These are phyloP conservation scores for Colletotrichum sp. DNA, from an alignment of 2,329 filamentous ascomycete genomes.

Conservation along the genomic window DNA sequence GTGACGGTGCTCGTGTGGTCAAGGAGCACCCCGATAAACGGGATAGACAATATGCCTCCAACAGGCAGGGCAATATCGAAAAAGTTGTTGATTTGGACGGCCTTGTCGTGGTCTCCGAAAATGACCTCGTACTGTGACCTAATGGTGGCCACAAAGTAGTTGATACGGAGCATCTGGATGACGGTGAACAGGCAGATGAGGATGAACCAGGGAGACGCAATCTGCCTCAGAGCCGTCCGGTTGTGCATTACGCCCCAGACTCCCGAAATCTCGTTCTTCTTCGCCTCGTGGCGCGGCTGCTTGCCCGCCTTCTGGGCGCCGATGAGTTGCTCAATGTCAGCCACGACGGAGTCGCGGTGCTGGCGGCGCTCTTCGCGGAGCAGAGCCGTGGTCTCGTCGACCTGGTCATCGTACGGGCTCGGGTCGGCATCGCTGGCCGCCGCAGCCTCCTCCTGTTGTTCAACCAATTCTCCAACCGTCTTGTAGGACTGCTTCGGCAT, in stretches of 20 bases:
- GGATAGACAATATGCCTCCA: slow-evolving; percentile 83
- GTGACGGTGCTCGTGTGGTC: slow-evolving; percentile 77
- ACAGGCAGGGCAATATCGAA: slow-evolving; percentile 83
- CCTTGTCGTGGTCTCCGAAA: slow-evolving; percentile 64
- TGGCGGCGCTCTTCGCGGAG: slow-evolving; percentile 61
- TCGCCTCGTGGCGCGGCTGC: slow-evolving; percentile 71
- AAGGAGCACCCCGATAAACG: slow-evolving; percentile 82
- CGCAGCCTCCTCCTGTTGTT: slow-evolving; percentile 66
- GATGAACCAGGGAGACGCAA: slow-evolving; percentile 82
- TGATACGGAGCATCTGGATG: slow-evolving; percentile 81
- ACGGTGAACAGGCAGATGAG: slow-evolving; percentile 84
- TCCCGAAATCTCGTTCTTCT: slow-evolving; percentile 72
- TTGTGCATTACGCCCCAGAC: slow-evolving; percentile 90
- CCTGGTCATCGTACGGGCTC: slow-evolving; percentile 55
- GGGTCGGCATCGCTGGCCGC: slow-evolving; percentile 32
- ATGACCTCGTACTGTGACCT: slow-evolving; percentile 82
- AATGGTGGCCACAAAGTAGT: slow-evolving; percentile 91
- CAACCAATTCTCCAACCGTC: slow-evolving; percentile 82
- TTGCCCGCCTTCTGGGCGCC: slow-evolving; percentile 66
- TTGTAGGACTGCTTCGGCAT: slow-evolving; percentile 83
- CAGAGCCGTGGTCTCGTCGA: slow-evolving; percentile 62
- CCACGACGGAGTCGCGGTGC: slow-evolving; percentile 66
- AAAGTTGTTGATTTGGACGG: slow-evolving; percentile 77
- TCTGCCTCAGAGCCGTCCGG: slow-evolving; percentile 72
- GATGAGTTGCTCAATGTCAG: slow-evolving; percentile 76